Evolutionary conservation across 305 asterid species (phyloP).

Genomic region (Nicotiana rustica): DNA sequence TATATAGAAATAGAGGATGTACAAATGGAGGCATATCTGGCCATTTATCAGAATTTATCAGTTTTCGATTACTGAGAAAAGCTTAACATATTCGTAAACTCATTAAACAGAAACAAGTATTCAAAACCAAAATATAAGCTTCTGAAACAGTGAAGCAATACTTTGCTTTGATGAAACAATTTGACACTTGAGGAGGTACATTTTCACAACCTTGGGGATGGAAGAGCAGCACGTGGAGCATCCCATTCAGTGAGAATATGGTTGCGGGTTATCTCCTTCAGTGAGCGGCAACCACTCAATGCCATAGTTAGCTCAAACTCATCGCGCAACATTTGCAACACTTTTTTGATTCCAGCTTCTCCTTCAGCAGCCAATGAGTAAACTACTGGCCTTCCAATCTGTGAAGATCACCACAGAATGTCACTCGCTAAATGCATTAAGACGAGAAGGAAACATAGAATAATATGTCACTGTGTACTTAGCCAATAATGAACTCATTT

Average conservation of each 20-base stretch:
- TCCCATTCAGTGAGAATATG: conserved; percentile 88
- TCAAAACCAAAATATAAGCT: conserved; percentile 37
- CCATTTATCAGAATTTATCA: conserved; percentile 43
- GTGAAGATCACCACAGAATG: conserved; percentile 29
- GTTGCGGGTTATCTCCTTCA: conserved; percentile 76
- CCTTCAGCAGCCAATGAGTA: conserved; percentile 91
- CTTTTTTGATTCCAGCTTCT: conserved; percentile 82
- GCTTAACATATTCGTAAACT: conserved; percentile 39
- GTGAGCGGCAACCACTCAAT: conserved; percentile 79
- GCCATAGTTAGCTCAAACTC: conserved; percentile 97
- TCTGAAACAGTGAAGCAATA: conserved; percentile 39
- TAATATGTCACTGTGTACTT: neutral
- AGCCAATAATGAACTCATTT: neutral
- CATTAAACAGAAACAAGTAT: conserved; percentile 45
- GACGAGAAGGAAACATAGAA: conserved; percentile 11
- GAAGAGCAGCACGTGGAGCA: conserved; percentile 58
- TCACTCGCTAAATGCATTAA: conserved; percentile 12
- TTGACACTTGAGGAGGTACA: conserved; percentile 36
- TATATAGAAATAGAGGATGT: conserved; percentile 37
- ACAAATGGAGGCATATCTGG: conserved; percentile 42
- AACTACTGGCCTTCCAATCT: conserved; percentile 95
- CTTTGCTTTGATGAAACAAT: conserved; percentile 29
- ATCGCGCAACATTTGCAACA: conserved; percentile 82
- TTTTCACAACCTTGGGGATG: conserved; percentile 63
- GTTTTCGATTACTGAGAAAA: conserved; percentile 19